phyloP scores from a whole-genome alignment of 2,329 filamentous ascomycete species.

The Fusarium sp. region DNA sequence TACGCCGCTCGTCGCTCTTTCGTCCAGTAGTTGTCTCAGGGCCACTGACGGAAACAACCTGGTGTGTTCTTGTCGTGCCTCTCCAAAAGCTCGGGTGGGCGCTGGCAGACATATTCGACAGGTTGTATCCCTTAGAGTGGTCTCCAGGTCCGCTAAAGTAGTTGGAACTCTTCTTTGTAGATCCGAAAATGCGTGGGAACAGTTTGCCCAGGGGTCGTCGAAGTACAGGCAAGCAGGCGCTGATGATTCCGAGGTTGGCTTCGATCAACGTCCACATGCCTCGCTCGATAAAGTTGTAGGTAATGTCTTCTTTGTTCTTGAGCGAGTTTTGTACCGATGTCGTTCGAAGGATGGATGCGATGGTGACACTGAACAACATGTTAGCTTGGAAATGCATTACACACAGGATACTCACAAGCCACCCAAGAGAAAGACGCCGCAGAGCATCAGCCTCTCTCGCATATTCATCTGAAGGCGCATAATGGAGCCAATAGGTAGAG shows the following conservation, averaged over 20 bases:
- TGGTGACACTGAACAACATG: slow-evolving; percentile 40
- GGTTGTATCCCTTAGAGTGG: slow-evolving; percentile 10
- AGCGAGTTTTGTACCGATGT: slow-evolving; percentile 50
- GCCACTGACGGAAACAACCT: slow-evolving; percentile 10
- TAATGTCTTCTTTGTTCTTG: slow-evolving; percentile 47
- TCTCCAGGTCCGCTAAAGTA: slow-evolving; percentile 4
- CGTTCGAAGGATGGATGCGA: slow-evolving; percentile 53
- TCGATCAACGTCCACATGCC: slow-evolving; percentile 53
- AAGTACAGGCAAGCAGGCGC: slow-evolving; percentile 50
- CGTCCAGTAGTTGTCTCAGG: neutral
- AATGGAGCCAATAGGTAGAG: slow-evolving; percentile 52
- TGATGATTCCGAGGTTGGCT: slow-evolving; percentile 53
- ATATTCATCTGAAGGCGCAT: slow-evolving; percentile 48
- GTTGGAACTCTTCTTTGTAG: slow-evolving; percentile 22
- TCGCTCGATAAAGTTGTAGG: slow-evolving; percentile 42
- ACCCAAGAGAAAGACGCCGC: slow-evolving; percentile 53
- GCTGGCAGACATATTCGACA: slow-evolving; percentile 10
- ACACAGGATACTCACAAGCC: slow-evolving; percentile 47
- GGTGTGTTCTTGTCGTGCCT: neutral
- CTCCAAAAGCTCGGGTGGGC: slow-evolving; percentile 13
- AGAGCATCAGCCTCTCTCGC: slow-evolving; percentile 50
- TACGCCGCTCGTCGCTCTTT: slow-evolving; percentile 14
- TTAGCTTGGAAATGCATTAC: neutral
- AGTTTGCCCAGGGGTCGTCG: slow-evolving; percentile 32
- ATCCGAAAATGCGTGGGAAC: slow-evolving; percentile 31